Conservation (phyloP, 768 basidiomycete genomes). For the Lentinula sp. region DNA sequence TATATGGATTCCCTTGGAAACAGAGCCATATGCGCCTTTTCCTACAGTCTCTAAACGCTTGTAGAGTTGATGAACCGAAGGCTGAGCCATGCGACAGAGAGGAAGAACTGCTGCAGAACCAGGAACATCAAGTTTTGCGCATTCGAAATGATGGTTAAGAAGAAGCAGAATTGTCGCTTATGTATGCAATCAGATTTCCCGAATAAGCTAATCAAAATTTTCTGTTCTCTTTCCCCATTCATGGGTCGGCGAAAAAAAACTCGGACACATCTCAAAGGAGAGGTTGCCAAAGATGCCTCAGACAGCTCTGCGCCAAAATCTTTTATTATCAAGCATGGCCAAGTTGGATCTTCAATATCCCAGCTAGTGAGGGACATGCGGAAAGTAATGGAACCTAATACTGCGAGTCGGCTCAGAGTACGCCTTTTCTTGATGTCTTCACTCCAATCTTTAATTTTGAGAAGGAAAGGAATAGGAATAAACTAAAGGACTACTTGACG, state of each 20-base stretch:
- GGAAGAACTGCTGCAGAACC: neutral
- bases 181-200: neutral
- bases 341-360: slow-evolving; percentile 78
- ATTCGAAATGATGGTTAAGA: neutral
- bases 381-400: slow-evolving; percentile 98
- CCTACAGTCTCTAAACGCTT: slow-evolving; percentile 88
- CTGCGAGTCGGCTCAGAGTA: slow-evolving; percentile 87
- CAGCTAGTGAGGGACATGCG: slow-evolving; percentile 91
- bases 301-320: slow-evolving; percentile 63
- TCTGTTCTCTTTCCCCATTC: neutral
- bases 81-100: slow-evolving; percentile 30
- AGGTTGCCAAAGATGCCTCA: slow-evolving; percentile 25
- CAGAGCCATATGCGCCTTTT: slow-evolving; percentile 93
- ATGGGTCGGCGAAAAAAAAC: slow-evolving; percentile 79
- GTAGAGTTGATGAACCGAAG: slow-evolving; percentile 74
- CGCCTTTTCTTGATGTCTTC: slow-evolving; percentile 14
- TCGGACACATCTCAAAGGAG: slow-evolving; percentile 73
- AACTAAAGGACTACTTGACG: slow-evolving; percentile 89
- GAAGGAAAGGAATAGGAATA: slow-evolving; percentile 87
- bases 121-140: neutral
- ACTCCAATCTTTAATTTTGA: slow-evolving; percentile 10
- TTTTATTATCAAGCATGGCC: slow-evolving; percentile 95
- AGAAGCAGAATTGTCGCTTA: neutral
- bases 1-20: slow-evolving; percentile 85
- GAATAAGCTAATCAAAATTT: neutral